Evolutionary conservation across 2,329 filamentous ascomycete genomes (phyloP), one percentile per base, ranked within the genome.

Genomic region (Colletotrichum sansevieriae): DNA sequence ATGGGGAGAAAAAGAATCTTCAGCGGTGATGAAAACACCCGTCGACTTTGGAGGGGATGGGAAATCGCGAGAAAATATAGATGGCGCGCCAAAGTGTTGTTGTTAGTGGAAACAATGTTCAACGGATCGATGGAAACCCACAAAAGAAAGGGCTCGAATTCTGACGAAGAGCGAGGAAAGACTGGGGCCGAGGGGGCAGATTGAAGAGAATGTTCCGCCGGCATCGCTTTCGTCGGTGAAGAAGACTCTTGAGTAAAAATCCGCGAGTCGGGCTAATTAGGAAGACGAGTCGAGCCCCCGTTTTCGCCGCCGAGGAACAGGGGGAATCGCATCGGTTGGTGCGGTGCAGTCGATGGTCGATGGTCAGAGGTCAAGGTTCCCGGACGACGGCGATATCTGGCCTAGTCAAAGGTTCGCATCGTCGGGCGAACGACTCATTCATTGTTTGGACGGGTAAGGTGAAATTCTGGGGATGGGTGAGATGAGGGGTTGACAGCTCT

Each of bases 131-230:
- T 15, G 10, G 37, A 63, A 56, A 12, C 66, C 66, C 62, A 65
- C 62, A 68, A 65, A 68, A 68, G 63, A 65, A 66, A 65, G 62
- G 66, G 62, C 66, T 65, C 66, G 62, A 65, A 65, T 29, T 66
- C 41, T 68, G 49, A 65, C 46, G 47, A 68, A 68, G 41, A 37
- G 65, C 62, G 55, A 63, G 20, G 64, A 68, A 68, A 68, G 66
- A 68, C 64, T 65, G 66, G 66, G 66, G 62, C 66, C 22, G 33
- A 22, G 43, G 47, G 37, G 3, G 15, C 57, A 35, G 62, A 59
- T 65, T 49, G 37, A 39, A 12, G 9, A 25, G n/a, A 43, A 43
- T 44, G 47, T 43, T 25, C 18, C 47, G 52, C 56, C 20, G 61
- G 61, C 52, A 61, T 61, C 55, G 55, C 55, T 20, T 37, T 62